Base-by-base conservation (phyloP, 192 early-diverging fungal genomes). In the Thoreauomyces humboldtii region DNA sequence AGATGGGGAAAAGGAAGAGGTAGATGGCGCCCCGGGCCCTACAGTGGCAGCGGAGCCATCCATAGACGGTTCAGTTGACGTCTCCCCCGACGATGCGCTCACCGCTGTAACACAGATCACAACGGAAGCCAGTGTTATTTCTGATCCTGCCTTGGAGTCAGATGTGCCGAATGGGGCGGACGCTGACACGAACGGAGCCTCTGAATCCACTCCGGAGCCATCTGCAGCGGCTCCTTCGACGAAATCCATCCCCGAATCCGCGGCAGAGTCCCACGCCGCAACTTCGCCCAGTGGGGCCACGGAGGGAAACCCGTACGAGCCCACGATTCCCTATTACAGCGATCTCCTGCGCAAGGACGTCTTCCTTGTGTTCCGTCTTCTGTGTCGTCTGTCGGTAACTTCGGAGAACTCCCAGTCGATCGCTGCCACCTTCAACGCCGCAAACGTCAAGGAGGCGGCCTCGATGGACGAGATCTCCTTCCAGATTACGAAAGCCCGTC, bases 261-360 rank as follows among this genome's bases (percentile, higher is more conserved):
- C 59, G 24, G 12, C 22, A 2, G 1, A 19, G 21, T 1, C 24
- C 7, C 55, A 3, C n/a, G 29, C 15, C 61, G n/a, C n/a, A 29
- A 5, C 50, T 27, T 6, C 19, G 3, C 25, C 50, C 27, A 22
- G 50, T 15, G 6, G 2, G 27, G 9, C 31, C 1, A 22, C 55
- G 44, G 46, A 27, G 14, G 33, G 36, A 48, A 74, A 81, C 65
- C 76, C 80, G 7, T 80, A 84, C 62, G 69, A 84, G 36, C 77
- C 80, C 4, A 77, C 81, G 2, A 64, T 84, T 53, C 47, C 66
- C 25, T 81, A 78, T 55, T 83, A 83, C 65, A 77, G 76, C 63
- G 63, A 77, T 17, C 67, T 83, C 6, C 63, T 84, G n/a, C 66
- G 72, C 31, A 75, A 75, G 46, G 81, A 83, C 46, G 81, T 72